Base-by-base conservation (phyloP, 1,284 basidiomycete species). In the Pseudozyma sp. region DNA sequence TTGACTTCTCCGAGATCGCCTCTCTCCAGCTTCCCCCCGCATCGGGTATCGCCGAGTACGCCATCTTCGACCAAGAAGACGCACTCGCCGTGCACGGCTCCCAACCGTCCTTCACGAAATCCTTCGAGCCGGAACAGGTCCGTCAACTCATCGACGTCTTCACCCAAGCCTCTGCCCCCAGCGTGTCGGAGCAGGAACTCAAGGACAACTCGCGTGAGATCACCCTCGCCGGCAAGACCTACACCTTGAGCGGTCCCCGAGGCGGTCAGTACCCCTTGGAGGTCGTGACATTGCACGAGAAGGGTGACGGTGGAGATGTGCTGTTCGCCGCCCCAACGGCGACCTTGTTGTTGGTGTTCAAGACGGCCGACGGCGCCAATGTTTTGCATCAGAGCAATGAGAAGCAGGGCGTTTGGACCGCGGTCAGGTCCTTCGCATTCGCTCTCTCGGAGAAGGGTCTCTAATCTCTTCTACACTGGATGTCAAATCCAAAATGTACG, bases 371-470 rank as follows among this genome's bases (percentile, higher is more conserved):
- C 0, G 68, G 65, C 1, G 68, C 68, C 10, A 46, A 75, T 46
- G 53, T 55, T 13, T 19, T 63, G 39, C 30, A 64, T 8, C 29
- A 61, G 73, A 68, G 42, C 29, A 51, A 48, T 31, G 73, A 66
- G 17, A 70, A 75, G 44, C 39, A 75, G 48, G 68, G 67, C 30
- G 51, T 75, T 2, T 75, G 68, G 67, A 58, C 68, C 4, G 63
- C 73, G 0, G 44, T 71, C 7, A 30, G 68, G 3, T 48, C 53
- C 4, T 75, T 75, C 30, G 64, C 68, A 6, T 61, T 64, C 19
- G 68, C 73, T 1, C 44, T 71, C 16, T 44, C 60, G 1, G 65
- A 71, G 33, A 75, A 71, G 52, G 73, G 73, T 33, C 60, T 75
- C 30, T 75, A 54, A 56, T 14, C 1, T 16, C 24, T 24, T 24